Evolutionary conservation across 306 rosid species (phyloP), one percentile per base, ranked within the genome.

Genomic region (Malus sylvestris): DNA sequence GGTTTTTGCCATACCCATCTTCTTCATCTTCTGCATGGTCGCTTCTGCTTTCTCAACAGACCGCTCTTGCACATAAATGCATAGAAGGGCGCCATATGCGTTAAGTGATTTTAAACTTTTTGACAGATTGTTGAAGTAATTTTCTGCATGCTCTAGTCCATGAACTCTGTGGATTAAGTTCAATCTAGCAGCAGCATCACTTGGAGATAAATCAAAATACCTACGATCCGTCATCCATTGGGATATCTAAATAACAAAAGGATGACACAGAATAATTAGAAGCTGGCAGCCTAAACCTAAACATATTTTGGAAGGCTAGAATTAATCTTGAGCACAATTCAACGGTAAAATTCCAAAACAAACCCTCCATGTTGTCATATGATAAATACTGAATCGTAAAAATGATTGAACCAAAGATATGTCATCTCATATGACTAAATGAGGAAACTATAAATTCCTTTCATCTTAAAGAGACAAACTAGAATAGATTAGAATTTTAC

Each of bases 181-280:
- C 84, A 83, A 67, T 67, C 87, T 76, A 55, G 62, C 23, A 0
- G 79, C 79, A 38, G 79, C 81, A 80, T 83, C 87, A 13, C 64
- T 68, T 45, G 87, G 40, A n/a, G 84, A 67, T 30, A 83, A 19
- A 52, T 29, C 64, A 33, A 83, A 74, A 67, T 65, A 83, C 55
- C 79, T 80, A 4, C 62, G 73, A 66, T 83, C 87, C 0, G 79
- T 83, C 84, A 80, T 80, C 87, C 87, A 83, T 53, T 30, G 76
- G 32, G 87, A 83, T 72, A 80, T 76, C 87, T 83, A 73, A 8
- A 68, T 4, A 25, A 44, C 61, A 51, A 44, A 72, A 57, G 46
- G 69, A 70, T 35, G 42, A 44, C 2, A 55, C 16, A 46, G 25
- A 64, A 55, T 11, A 6, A 46, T 67, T 40, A 68, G 32, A 9